Percentiles rank a stretch among this genome's conserved stretches.
Evolutionary conservation across 495 filamentous ascomycete genomes (phyloP).

Genomic region (Tuber brumale): DNA sequence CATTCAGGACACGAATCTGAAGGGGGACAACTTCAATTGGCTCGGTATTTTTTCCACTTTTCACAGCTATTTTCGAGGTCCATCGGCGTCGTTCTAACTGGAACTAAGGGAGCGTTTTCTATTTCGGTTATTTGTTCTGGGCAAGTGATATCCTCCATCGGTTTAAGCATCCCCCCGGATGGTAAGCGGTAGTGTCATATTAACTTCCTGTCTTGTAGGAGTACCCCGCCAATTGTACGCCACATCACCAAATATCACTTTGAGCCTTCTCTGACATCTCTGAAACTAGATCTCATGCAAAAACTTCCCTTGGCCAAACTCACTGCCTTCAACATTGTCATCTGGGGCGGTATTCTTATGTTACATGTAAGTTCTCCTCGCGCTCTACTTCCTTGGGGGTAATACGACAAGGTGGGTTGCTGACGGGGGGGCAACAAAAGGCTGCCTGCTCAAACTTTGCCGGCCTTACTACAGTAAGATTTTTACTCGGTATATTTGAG

Average conservation of each 20-base stretch:
- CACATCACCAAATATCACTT: neutral
- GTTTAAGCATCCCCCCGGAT: neutral
- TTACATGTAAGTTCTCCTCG: slow-evolving; percentile 8
- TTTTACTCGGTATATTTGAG: slow-evolving; percentile 62
- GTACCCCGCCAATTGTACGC: neutral
- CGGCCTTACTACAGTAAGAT: slow-evolving; percentile 53
- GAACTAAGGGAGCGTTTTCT: slow-evolving; percentile 1
- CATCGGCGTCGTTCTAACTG: neutral
- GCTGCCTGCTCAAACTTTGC: slow-evolving; percentile 55
- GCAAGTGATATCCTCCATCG: neutral
- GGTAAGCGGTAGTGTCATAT: no score
- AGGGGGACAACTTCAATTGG: slow-evolving; percentile 2
- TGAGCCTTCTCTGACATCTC: neutral
- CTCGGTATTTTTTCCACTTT: neutral
- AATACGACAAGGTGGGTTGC: neutral
- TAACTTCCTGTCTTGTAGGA: neutral
- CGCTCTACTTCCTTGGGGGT: neutral
- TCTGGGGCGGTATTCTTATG: slow-evolving; percentile 50
- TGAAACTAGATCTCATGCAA: slow-evolving; percentile 42
- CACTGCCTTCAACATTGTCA: slow-evolving; percentile 55
- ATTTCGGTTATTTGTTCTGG: slow-evolving; percentile 1
- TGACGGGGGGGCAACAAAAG: neutral
- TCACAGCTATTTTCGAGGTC: neutral
- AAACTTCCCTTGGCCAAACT: slow-evolving; percentile 53
- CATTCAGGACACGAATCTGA: neutral